Base-by-base conservation (phyloP, 1,139 yeast species). In the Suhomyces choctaworum region DNA sequence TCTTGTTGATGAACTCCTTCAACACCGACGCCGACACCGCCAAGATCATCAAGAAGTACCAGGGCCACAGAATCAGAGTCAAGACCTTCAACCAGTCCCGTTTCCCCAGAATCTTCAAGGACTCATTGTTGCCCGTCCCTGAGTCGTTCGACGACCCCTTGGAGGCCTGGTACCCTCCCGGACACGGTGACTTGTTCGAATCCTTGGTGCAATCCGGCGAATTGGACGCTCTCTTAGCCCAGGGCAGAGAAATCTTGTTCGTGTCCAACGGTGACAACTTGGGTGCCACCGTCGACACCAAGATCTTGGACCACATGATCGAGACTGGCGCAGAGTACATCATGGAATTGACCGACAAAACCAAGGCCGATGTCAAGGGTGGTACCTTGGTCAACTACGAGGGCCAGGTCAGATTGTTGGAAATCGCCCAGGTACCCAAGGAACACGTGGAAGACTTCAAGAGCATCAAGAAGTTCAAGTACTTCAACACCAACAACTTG, bases 331-430 rank as follows among this genome's bases (percentile, higher is more conserved):
- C 96, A 39, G 97, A 94, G 70, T 92, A 90, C 64, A 82, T 92
- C 54, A 92, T 92, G 98, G 98, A 92, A 70, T 79, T 92, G 63
- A 94, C 98, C 41, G 96, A 92, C 69, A 92, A 92, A 74, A 92
- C 98, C 37, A 83, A 98, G 66, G 98, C 98, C 31, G 98, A 92
- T 64, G 98, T 92, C 57, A 92, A 92, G 71, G 98, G 98, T 73
- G 98, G 98, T 74, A 92, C 98, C 51, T 79, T 92, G 62, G 90
- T 92, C 62, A 89, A 88, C 66, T 92, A 94, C 64, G 94, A 89
- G 52, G 97, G 97, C 44, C 82, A 84, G 57, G 96, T 92, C 42
- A 82, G 97, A 66, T 78, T 92, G 58, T 77, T 92, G 56, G 98
- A 92, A 70, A 92, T 94, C 54, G 98, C 98, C 31, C 98, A 92